Evolutionary conservation across 139 green algal species (phyloP), one percentile per base, ranked within the genome.

Genomic region (Volvox africanus): DNA sequence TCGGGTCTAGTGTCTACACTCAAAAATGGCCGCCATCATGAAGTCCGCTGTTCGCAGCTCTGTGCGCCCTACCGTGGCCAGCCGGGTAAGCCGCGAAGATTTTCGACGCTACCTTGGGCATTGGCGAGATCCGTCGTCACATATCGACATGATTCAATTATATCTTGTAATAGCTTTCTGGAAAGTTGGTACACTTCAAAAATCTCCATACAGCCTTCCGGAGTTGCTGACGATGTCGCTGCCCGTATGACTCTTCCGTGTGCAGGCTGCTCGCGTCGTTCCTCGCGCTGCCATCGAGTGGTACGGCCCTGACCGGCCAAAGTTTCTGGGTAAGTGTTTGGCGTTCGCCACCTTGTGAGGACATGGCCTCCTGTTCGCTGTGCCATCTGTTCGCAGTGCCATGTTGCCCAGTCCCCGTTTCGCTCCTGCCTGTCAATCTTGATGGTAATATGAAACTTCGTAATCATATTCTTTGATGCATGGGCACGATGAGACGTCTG

Each of bases 231-330:
- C 11, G 65, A 73, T 73, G 65, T 16, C 65, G 24, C 65, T 11
- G 65, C 21, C 65, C 65, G 65, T 16, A 24, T 55, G 44, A 55
- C 44, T 9, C 44, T 55, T 55, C 9, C 44, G 44, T 3, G 14
- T 87, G 91, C 92, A 95, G 94, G 88, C 88, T 77, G 93, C 91
- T 90, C 77, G 88, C 76, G 92, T 95, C 80, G 95, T 97, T 73
- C 95, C 95, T 84, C 92, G 93, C 81, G 95, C 95, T 82, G 93
- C 95, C 55, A 92, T 97, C 35, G 96, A 97, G 94, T 97, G 91
- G 73, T 97, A 97, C 89, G 95, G 95, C 88, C 95, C 94, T 22
- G 93, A 97, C 88, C 92, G 94, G 35, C 92, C 93, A 33, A 96
- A 96, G 94, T 97, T 91, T 75, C 93, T 96, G 86, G 93, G 93